A percentile compares a stretch with the other conserved stretches of the same genome.
These are phyloP conservation scores for Trametes cinnabarina DNA, from an alignment of 768 basidiomycete species.

Conservation along the genomic window DNA sequence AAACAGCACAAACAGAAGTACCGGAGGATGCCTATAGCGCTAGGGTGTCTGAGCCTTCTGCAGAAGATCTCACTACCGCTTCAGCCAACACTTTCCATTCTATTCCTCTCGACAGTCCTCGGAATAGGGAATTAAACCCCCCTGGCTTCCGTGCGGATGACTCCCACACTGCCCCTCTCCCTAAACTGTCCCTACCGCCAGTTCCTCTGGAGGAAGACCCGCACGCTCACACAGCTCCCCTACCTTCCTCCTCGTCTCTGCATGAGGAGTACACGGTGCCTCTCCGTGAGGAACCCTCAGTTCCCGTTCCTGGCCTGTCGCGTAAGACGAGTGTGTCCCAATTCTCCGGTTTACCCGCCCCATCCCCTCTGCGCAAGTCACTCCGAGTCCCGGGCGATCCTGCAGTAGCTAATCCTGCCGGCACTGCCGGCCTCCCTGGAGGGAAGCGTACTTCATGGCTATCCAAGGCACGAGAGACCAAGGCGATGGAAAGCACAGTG, in stretches of 20 bases:
- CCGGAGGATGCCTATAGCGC: background rate
- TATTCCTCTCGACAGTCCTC: constrained; percentile 39
- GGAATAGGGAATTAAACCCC: background rate
- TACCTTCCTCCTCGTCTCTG: background rate
- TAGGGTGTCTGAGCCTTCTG: constrained; percentile 1
- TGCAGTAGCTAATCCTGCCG: constrained; percentile 33
- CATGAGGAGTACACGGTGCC: constrained; percentile 34
- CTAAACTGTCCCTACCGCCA: constrained; percentile 14
- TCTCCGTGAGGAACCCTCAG: constrained; percentile 34
- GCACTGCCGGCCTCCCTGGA: constrained; percentile 32
- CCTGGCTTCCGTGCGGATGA: background rate
- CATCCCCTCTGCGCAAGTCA: constrained; percentile 69
- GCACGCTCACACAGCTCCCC: constrained; percentile 12
- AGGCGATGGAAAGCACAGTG: constrained; percentile 36
- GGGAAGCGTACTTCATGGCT: constrained; percentile 81
- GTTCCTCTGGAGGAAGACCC: constrained; percentile 11
- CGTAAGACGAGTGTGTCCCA: constrained; percentile 43
- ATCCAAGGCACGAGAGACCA: constrained; percentile 70
- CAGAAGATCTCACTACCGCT: constrained; percentile 28
- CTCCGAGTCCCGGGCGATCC: constrained; percentile 50
- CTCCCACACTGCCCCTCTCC: constrained; percentile 22
- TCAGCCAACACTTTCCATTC: constrained; percentile 39
- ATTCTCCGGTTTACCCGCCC: constrained; percentile 67
- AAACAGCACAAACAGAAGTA: constrained; percentile 8
- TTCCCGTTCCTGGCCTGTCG: constrained; percentile 17